Evolutionary conservation across 2,329 filamentous ascomycete species (phyloP).

Genomic region (Diaporthe helianthi): DNA sequence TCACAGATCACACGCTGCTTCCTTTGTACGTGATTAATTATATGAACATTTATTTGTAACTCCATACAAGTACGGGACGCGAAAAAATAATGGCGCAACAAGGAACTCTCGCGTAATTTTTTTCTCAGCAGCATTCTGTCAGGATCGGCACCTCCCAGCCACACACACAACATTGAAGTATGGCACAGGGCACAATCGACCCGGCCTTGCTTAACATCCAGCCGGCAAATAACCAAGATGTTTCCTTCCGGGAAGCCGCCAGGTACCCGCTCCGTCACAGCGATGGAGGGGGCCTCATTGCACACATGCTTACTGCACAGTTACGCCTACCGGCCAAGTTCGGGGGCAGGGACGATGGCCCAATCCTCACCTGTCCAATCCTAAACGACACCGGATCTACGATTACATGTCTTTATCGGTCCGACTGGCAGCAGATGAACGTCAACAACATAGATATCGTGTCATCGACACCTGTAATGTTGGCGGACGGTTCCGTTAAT

Average conservation of each 20-base stretch:
- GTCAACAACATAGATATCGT: rapidly evolving
- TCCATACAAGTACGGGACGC: background rate
- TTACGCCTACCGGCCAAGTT: background rate
- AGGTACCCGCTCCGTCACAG: background rate
- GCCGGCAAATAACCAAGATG: background rate
- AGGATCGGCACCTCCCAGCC: background rate
- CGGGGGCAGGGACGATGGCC: background rate
- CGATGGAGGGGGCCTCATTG: too few relatives aligned
- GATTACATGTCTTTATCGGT: background rate
- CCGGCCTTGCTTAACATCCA: background rate
- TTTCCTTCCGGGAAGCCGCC: background rate
- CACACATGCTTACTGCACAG: background rate
- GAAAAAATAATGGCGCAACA: background rate
- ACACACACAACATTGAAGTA: background rate
- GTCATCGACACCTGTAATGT: rapidly evolving
- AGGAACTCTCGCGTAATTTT: background rate
- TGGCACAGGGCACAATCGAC: background rate
- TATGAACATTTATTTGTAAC: background rate
- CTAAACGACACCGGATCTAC: background rate
- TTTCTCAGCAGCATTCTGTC: background rate
- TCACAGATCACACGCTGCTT: too few relatives aligned
- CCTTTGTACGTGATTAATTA: background rate
- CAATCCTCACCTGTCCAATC: background rate
- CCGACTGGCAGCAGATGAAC: background rate
- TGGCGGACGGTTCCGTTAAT: background rate